phyloP scores from a whole-genome alignment of 2,329 filamentous ascomycete species.

The Aspergillus quadricinctus region DNA sequence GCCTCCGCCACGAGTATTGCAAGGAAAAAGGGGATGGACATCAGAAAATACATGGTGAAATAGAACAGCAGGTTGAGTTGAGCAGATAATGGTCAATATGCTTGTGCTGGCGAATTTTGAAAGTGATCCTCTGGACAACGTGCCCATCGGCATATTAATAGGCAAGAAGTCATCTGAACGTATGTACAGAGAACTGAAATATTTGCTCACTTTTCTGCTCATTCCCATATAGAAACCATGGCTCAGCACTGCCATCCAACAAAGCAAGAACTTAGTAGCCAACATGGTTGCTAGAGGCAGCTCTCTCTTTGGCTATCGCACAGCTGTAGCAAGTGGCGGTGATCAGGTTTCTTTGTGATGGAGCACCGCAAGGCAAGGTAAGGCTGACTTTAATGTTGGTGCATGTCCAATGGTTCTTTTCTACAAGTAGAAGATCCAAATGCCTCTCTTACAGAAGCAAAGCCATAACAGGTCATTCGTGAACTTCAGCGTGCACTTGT shows the following conservation, averaged over 20 bases:
- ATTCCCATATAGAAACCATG: neutral
- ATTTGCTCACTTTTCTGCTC: conserved; percentile 1
- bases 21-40: neutral
- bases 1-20: neutral
- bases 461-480: no score
- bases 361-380: neutral
- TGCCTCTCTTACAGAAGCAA: no score
- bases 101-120: neutral
- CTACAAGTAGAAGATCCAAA: no score
- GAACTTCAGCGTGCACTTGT: neutral
- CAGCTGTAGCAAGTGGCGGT: neutral
- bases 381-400: neutral
- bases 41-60: neutral
- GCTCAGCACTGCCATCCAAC: conserved; percentile 19
- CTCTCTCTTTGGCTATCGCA: neutral
- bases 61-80: neutral
- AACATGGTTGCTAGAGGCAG: neutral
- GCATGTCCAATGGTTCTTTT: no score
- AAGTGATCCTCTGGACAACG: neutral
- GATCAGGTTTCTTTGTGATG: neutral
- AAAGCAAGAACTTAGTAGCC: conserved; percentile 15
- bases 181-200: neutral
- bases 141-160: neutral
- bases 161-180: neutral
- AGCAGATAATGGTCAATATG: neutral